A percentile compares a stretch with the other conserved stretches of the same genome.
Conservation (phyloP, 2,329 filamentous ascomycete genomes). For the Aspergillus tubingensis region DNA sequence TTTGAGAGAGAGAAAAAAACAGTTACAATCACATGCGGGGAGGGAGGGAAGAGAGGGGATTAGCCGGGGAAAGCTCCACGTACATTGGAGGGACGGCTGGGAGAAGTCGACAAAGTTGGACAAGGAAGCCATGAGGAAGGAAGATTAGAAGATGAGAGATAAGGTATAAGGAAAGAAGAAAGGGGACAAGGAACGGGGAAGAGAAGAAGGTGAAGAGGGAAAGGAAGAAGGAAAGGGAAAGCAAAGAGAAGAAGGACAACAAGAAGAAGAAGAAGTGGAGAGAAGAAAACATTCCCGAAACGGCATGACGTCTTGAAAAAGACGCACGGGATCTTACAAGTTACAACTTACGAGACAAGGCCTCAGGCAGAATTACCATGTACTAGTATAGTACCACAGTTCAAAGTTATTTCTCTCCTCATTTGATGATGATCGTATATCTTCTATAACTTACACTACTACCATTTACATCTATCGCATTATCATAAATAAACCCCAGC, state of each 20-base stretch:
- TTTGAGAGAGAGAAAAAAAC: constrained; percentile 3
- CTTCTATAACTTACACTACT: too few relatives aligned
- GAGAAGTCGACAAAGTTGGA: constrained; percentile 60
- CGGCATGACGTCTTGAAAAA: constrained; percentile 17
- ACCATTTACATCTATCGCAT: too few relatives aligned
- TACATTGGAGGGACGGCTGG: constrained; percentile 68
- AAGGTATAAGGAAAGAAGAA: constrained; percentile 9
- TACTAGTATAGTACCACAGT: too few relatives aligned
- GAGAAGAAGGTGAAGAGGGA: constrained; percentile 1
- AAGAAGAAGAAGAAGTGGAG: constrained; percentile 8
- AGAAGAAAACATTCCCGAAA: constrained; percentile 8
- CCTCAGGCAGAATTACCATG: too few relatives aligned
- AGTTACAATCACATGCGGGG: constrained; percentile 34
- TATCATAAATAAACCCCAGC: too few relatives aligned
- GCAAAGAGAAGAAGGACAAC: neutral
- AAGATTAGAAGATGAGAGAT: constrained; percentile 1
- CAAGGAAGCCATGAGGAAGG: constrained; percentile 35
- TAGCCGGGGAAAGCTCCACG: constrained; percentile 28
- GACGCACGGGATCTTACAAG: neutral
- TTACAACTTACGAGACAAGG: too few relatives aligned
- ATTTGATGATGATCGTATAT: too few relatives aligned
- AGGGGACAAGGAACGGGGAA: constrained; percentile 8
- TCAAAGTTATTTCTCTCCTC: too few relatives aligned
- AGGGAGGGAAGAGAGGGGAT: constrained; percentile 14
- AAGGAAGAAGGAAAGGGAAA: constrained; percentile 9